Percentiles rank a stretch among this genome's conserved stretches.
Conservation (phyloP, 2,329 filamentous ascomycete species). For the Cryphonectria japonica region DNA sequence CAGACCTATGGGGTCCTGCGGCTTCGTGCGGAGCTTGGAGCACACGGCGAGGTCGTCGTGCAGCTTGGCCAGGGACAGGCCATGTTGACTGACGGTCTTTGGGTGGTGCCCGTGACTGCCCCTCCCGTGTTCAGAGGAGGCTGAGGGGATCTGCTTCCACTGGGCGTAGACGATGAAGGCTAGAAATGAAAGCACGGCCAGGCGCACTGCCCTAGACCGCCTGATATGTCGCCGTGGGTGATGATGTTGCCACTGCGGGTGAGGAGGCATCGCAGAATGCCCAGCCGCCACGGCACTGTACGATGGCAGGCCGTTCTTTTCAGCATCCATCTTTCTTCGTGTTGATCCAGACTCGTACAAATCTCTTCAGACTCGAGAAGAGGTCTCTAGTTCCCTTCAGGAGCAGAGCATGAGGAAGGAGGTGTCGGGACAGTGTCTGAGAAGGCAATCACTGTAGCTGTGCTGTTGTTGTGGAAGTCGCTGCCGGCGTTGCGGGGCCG, state of each 20-base stretch:
- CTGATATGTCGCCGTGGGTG: slow-evolving; percentile 41
- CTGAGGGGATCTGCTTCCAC: slow-evolving; percentile 43
- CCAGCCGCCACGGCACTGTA: slow-evolving; percentile 44
- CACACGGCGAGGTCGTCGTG: slow-evolving; percentile 59
- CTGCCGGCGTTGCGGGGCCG: slow-evolving; percentile 10
- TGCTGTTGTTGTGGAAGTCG: neutral
- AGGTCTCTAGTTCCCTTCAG: neutral
- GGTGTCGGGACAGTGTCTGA: neutral
- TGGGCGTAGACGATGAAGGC: slow-evolving; percentile 52
- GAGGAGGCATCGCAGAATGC: slow-evolving; percentile 32
- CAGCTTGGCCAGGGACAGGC: slow-evolving; percentile 57
- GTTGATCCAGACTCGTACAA: neutral
- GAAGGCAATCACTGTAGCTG: no score
- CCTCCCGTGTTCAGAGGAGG: slow-evolving; percentile 8
- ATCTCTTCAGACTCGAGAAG: neutral
- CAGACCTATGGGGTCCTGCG: slow-evolving; percentile 57
- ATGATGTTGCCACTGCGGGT: slow-evolving; percentile 25
- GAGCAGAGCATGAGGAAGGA: neutral
- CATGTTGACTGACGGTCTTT: slow-evolving; percentile 31
- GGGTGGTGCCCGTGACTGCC: neutral
- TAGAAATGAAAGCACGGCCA: slow-evolving; percentile 52
- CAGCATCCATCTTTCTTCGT: slow-evolving; percentile 34
- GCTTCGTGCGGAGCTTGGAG: slow-evolving; percentile 56
- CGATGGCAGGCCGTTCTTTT: slow-evolving; percentile 49
- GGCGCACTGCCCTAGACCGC: slow-evolving; percentile 48